Conservation (phyloP, 331 rosid genomes). For the Malus hybrid region DNA sequence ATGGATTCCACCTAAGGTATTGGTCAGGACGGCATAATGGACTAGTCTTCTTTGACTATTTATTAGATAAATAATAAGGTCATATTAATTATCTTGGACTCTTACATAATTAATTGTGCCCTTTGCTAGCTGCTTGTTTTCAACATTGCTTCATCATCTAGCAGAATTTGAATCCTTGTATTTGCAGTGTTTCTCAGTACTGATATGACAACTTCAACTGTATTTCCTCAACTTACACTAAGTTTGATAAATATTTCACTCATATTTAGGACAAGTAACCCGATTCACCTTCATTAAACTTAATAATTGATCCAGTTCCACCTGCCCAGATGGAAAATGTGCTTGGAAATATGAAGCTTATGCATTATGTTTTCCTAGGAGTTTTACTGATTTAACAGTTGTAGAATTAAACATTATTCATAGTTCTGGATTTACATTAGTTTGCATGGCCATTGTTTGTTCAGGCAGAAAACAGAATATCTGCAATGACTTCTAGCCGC, state of each 20-base stretch:
- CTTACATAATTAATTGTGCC: neutral
- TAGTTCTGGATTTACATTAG: neutral
- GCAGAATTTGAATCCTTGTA: neutral
- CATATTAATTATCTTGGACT: neutral
- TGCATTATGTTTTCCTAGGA: neutral
- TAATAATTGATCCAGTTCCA: neutral
- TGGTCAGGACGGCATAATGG: neutral
- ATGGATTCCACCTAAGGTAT: slow-evolving; percentile 97
- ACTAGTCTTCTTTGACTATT: neutral
- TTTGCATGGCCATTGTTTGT: slow-evolving; percentile 22
- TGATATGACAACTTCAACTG: neutral
- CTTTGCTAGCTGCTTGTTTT: neutral
- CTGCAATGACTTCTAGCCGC: slow-evolving; percentile 86
- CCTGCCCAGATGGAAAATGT: neutral
- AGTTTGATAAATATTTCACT: neutral
- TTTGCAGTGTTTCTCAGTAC: neutral
- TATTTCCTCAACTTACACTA: neutral
- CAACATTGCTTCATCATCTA: neutral
- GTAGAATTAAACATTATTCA: neutral
- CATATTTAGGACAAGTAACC: neutral
- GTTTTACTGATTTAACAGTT: neutral
- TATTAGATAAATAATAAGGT: neutral
- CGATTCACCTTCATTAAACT: neutral
- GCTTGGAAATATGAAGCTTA: neutral
- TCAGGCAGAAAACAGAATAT: slow-evolving; percentile 94